phyloP scores from a whole-genome alignment of 2,329 filamentous ascomycete species.

The Lecanoromycetidae sp. region DNA sequence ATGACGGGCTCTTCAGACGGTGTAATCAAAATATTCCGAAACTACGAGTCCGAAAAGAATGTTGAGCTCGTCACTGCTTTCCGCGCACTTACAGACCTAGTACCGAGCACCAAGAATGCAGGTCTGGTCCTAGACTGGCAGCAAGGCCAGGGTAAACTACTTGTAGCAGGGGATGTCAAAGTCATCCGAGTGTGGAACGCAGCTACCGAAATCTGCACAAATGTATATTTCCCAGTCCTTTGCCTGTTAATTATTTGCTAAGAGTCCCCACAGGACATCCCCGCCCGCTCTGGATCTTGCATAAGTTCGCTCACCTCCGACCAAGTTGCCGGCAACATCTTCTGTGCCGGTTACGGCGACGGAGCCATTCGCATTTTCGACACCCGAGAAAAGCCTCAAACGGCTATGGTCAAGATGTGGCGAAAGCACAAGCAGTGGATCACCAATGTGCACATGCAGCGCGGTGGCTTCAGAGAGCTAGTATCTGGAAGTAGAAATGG shows the following conservation, averaged over 20 bases:
- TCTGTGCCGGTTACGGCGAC: constrained; percentile 92
- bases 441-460: constrained; percentile 91
- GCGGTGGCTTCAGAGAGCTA: constrained; percentile 82
- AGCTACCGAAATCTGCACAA: constrained; percentile 79
- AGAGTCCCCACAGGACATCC: constrained; percentile 77
- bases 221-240: constrained; percentile 33
- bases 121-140: constrained; percentile 98
- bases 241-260: neutral
- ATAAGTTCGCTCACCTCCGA: constrained; percentile 94
- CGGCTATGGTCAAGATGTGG: constrained; percentile 93
- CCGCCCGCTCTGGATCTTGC: constrained; percentile 84
- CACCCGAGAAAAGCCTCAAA: constrained; percentile 67
- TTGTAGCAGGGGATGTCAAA: constrained; percentile 93
- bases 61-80: constrained; percentile 83
- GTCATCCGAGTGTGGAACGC: constrained; percentile 96
- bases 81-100: constrained; percentile 83
- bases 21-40: constrained; percentile 81
- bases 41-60: constrained; percentile 66
- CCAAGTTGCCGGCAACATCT: constrained; percentile 93
- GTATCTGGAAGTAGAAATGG: constrained; percentile 84
- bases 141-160: constrained; percentile 83
- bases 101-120: constrained; percentile 86
- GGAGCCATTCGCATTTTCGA: constrained; percentile 92
- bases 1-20: constrained; percentile 95
- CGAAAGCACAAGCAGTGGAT: constrained; percentile 95